A percentile compares a stretch with the other conserved stretches of the same genome.
These are phyloP conservation scores for Daldinia sp. DNA, from an alignment of 2,329 filamentous ascomycete genomes.

Conservation along the genomic window DNA sequence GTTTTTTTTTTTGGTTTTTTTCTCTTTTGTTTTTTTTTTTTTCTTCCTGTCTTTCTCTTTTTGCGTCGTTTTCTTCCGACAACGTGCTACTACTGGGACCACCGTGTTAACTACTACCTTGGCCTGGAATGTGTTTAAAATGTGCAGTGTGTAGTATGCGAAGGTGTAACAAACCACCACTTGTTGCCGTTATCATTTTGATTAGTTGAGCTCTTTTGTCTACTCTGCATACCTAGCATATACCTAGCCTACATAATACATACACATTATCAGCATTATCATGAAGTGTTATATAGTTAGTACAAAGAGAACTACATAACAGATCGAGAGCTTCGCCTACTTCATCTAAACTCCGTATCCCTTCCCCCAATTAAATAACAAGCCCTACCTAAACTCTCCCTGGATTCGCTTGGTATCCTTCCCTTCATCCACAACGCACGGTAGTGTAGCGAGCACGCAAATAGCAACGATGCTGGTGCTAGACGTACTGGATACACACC, in stretches of 20 bases:
- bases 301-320: slow-evolving; percentile 2
- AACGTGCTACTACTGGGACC: slow-evolving; percentile 38
- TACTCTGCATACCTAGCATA: slow-evolving; percentile 4
- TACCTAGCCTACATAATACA: not conserved
- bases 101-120: slow-evolving; percentile 43
- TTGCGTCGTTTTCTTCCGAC: slow-evolving; percentile 37
- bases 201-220: slow-evolving; percentile 5
- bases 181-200: slow-evolving; percentile 15
- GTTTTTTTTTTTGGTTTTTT: slow-evolving; percentile 13
- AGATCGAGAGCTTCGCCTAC: slow-evolving; percentile 26
- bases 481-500: slow-evolving; percentile 20
- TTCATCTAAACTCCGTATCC: slow-evolving; percentile 25
- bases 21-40: not conserved
- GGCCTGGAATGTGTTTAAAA: not conserved
- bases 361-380: slow-evolving; percentile 19
- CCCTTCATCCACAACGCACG: slow-evolving; percentile 13
- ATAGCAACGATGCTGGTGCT: not conserved
- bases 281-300: slow-evolving; percentile 3
- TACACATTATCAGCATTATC: not conserved
- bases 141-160: slow-evolving; percentile 3
- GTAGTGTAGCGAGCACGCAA: slow-evolving; percentile 12
- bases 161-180: slow-evolving; percentile 33
- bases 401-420: slow-evolving; percentile 12
- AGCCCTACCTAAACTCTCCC: slow-evolving; percentile 12
- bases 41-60: not conserved